phyloP scores from a whole-genome alignment of 768 basidiomycete species.

The Grammothele lineata region DNA sequence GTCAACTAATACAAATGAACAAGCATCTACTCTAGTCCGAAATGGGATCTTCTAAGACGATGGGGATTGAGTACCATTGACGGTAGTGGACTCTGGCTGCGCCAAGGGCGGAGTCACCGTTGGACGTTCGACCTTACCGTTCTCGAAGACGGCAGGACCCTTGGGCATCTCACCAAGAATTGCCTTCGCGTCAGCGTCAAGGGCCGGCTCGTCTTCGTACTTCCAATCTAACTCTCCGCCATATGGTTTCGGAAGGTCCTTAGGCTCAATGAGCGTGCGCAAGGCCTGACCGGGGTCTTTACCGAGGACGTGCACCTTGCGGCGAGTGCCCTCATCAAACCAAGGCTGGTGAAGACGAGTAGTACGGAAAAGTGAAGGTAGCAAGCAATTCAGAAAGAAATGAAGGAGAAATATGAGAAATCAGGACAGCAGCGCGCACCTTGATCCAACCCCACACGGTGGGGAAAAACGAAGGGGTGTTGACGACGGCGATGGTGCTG shows the following conservation, averaged over 20 bases:
- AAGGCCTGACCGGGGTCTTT: slow-evolving; percentile 53
- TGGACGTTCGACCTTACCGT: slow-evolving; percentile 37
- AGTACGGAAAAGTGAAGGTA: too few relatives aligned
- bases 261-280: slow-evolving; percentile 41
- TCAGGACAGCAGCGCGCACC: slow-evolving; percentile 29
- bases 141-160: slow-evolving; percentile 48
- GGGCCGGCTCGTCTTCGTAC: slow-evolving; percentile 59
- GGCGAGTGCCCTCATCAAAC: slow-evolving; percentile 77
- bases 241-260: slow-evolving; percentile 61
- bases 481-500: slow-evolving; percentile 62
- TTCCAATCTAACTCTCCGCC: slow-evolving; percentile 73
- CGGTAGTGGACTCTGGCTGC: neutral
- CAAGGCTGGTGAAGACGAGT: slow-evolving; percentile 42
- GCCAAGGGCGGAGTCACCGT: neutral
- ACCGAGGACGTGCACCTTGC: slow-evolving; percentile 73
- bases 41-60: too few relatives aligned
- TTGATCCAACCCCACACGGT: slow-evolving; percentile 85
- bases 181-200: slow-evolving; percentile 52
- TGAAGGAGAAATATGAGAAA: neutral
- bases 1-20: slow-evolving; percentile 3
- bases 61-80: too few relatives aligned
- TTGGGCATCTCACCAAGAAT: slow-evolving; percentile 49
- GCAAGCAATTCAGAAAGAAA: too few relatives aligned
- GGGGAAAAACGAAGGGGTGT: slow-evolving; percentile 79
- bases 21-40: too few relatives aligned